phyloP scores from a whole-genome alignment of 768 basidiomycete species.

The Daedaleopsis sinensis region DNA sequence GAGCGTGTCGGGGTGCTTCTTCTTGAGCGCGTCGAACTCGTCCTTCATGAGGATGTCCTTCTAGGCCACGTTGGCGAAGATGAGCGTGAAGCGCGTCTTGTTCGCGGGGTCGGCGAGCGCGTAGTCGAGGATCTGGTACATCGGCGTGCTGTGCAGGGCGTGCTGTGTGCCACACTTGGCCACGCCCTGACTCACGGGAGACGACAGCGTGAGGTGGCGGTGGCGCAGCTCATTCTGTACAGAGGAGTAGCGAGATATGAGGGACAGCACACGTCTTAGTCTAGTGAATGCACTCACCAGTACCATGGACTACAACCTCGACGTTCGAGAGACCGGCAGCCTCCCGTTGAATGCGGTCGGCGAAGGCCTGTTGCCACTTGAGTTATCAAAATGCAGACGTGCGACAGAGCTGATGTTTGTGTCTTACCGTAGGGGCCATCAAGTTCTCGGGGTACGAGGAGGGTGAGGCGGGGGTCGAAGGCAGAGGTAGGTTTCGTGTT shows the following conservation, averaged over 20 bases:
- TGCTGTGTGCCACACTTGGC: no score
- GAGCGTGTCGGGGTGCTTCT: slow-evolving; percentile 69
- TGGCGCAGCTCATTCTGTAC: no score
- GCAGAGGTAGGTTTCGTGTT: no score
- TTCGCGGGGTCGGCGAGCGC: slow-evolving; percentile 74
- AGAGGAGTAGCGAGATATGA: not conserved
- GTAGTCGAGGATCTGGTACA: slow-evolving; percentile 81
- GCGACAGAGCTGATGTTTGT: slow-evolving; percentile 8
- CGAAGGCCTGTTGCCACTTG: slow-evolving; percentile 53
- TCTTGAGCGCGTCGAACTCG: slow-evolving; percentile 71
- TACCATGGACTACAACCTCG: slow-evolving; percentile 70
- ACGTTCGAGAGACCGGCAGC: slow-evolving; percentile 70
- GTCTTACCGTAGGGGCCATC: slow-evolving; percentile 82
- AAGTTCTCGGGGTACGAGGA: slow-evolving; percentile 77
- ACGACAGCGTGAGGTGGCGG: no score
- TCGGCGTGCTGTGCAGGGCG: slow-evolving; percentile 61
- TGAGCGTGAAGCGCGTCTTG: slow-evolving; percentile 92
- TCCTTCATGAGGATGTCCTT: slow-evolving; percentile 87
- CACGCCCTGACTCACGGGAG: no score
- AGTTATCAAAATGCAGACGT: not conserved
- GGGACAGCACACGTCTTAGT: no score
- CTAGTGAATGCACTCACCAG: slow-evolving; percentile 47
- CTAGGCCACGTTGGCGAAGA: slow-evolving; percentile 91
- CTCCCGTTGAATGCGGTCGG: slow-evolving; percentile 67
- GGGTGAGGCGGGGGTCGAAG: no score